Conservation (phyloP, 805 yeast species). For the Candida dendrica region DNA sequence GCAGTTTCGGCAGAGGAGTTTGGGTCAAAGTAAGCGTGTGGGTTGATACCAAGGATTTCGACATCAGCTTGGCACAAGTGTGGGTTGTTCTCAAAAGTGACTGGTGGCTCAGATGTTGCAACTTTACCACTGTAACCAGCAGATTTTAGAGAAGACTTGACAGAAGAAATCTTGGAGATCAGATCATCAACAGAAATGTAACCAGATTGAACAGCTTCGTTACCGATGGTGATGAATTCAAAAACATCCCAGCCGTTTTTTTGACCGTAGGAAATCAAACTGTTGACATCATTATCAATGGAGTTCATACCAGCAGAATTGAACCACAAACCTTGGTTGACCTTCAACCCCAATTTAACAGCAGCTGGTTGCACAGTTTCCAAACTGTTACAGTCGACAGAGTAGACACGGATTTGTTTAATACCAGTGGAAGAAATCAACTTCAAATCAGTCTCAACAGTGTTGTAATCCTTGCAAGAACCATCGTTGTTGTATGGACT, state of each 20-base stretch:
- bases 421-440: constrained; percentile 57
- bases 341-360: constrained; percentile 49
- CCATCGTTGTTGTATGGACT: constrained; percentile 71
- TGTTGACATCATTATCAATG: constrained; percentile 51
- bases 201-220: constrained; percentile 72
- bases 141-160: constrained; percentile 44
- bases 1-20: constrained; percentile 55
- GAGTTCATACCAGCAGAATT: constrained; percentile 56
- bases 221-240: constrained; percentile 75
- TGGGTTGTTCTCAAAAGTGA: constrained; percentile 54
- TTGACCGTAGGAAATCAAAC: constrained; percentile 43
- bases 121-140: constrained; percentile 76
- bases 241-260: constrained; percentile 66
- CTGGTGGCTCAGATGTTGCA: constrained; percentile 91
- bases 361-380: constrained; percentile 59
- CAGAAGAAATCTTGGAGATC: constrained; percentile 54
- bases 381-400: constrained; percentile 76
- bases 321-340: constrained; percentile 89
- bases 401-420: constrained; percentile 65
- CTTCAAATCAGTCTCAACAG: constrained; percentile 53
- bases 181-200: constrained; percentile 58
- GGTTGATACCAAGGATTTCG: constrained; percentile 80
- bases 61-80: constrained; percentile 65
- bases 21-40: constrained; percentile 78
- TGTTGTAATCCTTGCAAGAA: constrained; percentile 52